These are phyloP conservation scores for Beauveria varroae DNA, from an alignment of 2,329 filamentous ascomycete species.

Conservation along the genomic window DNA sequence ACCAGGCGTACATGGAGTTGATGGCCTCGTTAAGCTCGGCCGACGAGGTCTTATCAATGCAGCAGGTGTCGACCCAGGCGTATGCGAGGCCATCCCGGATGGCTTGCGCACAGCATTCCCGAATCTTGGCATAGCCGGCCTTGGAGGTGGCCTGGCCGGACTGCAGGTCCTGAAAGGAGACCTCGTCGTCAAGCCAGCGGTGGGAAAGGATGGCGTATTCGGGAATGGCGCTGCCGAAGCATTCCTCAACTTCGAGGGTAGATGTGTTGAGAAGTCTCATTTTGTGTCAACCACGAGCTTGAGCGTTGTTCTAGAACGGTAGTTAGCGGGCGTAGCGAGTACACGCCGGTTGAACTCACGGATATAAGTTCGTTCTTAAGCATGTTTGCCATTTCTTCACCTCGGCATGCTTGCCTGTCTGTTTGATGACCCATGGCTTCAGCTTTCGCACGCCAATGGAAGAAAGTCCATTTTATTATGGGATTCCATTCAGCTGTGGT, in stretches of 20 bases:
- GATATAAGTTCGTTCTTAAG: not conserved
- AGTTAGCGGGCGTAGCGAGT: not conserved
- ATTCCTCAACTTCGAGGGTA: not conserved
- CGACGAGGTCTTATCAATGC: slow-evolving; percentile 12
- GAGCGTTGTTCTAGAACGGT: not conserved
- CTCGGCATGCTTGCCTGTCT: not conserved
- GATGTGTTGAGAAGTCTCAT: slow-evolving; percentile 1
- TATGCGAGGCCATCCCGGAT: slow-evolving; percentile 13
- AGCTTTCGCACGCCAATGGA: not conserved
- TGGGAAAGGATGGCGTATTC: slow-evolving; percentile 30
- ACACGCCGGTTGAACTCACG: not conserved
- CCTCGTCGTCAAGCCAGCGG: slow-evolving; percentile 25
- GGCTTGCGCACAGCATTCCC: slow-evolving; percentile 15
- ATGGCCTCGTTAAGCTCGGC: slow-evolving; percentile 7
- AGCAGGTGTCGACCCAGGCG: slow-evolving; percentile 25
- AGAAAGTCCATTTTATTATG: not conserved
- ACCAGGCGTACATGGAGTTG: slow-evolving; percentile 19
- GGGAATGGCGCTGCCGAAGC: slow-evolving; percentile 10
- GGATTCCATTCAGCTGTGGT: not conserved
- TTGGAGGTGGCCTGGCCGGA: not conserved
- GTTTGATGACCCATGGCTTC: not conserved
- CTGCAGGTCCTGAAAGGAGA: slow-evolving; percentile 21
- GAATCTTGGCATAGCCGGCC: slow-evolving; percentile 20
- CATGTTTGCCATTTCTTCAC: not conserved
- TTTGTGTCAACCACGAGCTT: not conserved